These are phyloP conservation scores for Phialemonium atrogriseum DNA, from an alignment of 2,329 filamentous ascomycete species.

Conservation along the genomic window DNA sequence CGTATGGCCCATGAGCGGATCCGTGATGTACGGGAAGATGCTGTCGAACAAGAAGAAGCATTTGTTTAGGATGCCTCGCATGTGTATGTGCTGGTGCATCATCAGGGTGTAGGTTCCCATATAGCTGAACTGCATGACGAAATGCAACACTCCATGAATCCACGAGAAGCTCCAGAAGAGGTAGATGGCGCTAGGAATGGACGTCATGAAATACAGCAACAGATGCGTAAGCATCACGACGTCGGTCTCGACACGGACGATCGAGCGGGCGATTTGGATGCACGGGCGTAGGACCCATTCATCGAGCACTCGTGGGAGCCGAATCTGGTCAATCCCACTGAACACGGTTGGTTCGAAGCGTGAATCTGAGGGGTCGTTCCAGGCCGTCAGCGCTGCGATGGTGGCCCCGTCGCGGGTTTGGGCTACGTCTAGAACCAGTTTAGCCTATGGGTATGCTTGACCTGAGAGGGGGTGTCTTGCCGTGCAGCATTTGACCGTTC, in stretches of 20 bases:
- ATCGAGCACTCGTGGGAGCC: too few species aligned
- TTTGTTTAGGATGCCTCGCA: constrained; percentile 56
- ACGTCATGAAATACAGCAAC: constrained; percentile 60
- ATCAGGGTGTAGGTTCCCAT: constrained; percentile 68
- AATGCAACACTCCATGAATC: constrained; percentile 57
- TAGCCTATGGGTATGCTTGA: too few species aligned
- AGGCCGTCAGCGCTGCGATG: constrained; percentile 28
- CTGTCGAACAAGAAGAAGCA: constrained; percentile 47
- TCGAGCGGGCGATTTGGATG: too few species aligned
- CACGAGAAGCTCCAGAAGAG: constrained; percentile 60
- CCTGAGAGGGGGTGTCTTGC: too few species aligned
- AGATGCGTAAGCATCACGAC: constrained; percentile 72
- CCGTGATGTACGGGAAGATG: constrained; percentile 62
- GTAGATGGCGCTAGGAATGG: constrained; percentile 57
- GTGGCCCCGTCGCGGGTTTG: too few species aligned
- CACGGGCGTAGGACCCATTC: too few species aligned
- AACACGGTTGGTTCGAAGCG: constrained; percentile 40
- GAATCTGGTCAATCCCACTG: constrained; percentile 30
- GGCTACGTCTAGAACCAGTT: too few species aligned
- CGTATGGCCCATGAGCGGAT: constrained; percentile 72
- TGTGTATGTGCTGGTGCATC: constrained; percentile 79
- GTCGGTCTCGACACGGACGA: constrained; percentile 60
- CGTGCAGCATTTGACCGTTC: too few species aligned
- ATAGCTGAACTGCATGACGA: constrained; percentile 57
- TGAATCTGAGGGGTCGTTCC: constrained; percentile 30